Base-by-base conservation (phyloP, 208 protist species). In the Phytomonas serpens region DNA sequence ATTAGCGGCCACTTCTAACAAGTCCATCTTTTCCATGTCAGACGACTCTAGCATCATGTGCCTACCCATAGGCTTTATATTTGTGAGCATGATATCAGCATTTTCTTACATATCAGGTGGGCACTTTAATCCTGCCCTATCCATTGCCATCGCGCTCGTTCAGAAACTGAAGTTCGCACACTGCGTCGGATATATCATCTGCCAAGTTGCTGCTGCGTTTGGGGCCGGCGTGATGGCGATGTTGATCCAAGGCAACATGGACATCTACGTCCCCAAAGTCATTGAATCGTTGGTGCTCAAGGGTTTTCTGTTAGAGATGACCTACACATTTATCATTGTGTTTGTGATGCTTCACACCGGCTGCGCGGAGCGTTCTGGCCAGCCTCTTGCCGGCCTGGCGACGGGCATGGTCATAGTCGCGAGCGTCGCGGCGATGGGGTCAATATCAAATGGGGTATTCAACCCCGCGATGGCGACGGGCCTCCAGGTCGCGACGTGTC, bases 71-170 rank as follows among this genome's bases (percentile, higher is more conserved):
- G 90, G 90, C 64, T 90, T 95, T 74, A 92, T 95, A 84, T 84
- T 95, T 64, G 89, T 80, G 62, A 77, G 78, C 30, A 90, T 93
- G 80, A 85, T 95, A 31, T 93, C 93, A 71, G 89, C 81, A 36
- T 89, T 95, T 68, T 85, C 80, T 36, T 95, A 95, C 81, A 82
- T 95, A 69, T 88, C 82, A 30, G 83, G 86, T 36, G 83, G 82
- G 2, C 90, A 95, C 78, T 87, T 95, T 72, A 95, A 95, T 77
- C 90, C 90, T 31, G 88, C 90, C 71, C 78, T 95, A 40, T 89
- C 90, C 11, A 52, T 95, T 14, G 80, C 90, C 47, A 84, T 92
- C 27, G 87, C 91, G 71, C 74, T 95, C 2, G 67, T 88, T 32
- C 85, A 81, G 10, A 76, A 87, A 61, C 68, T 93, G 32, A 79